Evolutionary conservation across 192 early-diverging fungal species (phyloP), one percentile per base, ranked within the genome.

Genomic region (Coemansia sp.): DNA sequence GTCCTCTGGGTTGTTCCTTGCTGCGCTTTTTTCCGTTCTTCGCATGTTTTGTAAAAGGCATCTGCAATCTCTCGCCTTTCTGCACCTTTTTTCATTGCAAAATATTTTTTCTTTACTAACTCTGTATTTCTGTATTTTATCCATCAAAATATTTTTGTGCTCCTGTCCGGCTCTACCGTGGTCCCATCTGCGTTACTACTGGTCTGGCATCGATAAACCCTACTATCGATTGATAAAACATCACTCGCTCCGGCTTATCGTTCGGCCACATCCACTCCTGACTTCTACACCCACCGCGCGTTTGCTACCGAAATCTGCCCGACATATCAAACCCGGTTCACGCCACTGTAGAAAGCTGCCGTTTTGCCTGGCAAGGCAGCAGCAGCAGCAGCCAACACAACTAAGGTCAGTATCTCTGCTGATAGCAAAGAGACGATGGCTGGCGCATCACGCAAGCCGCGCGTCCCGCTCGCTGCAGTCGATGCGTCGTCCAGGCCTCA

Each of bases 401-500:
- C 32, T 4, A 35, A 32, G 34, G 55, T 17, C 55, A 57, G 55
- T 32, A 57, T 57, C 55, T 14, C 29, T 52, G 14, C 38, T 34
- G 65, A 42, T 43, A 66, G 55, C 65, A n/a, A 66, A 13, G 49
- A 61, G 36, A 62, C 48, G 36, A 79, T 79, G 76, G 65, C 14
- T 45, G 56, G 63, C 14, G 62, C 61, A 7, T 45, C 67, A 10
- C 76, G 57, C 56, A 74, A 79, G 53, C 61, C 76, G 36, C 76
- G 76, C 23, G 32, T 74, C 9, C 71, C 76, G 60, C 65, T 79
- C 5, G 64, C 71, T 25, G 41, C 64, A 0, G 68, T 79, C n/a
- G 68, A 67, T 29, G 61, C 50, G 36, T 38, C 56, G 48, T 57
- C 55, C 29, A 70, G 61, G 63, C 23, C 65, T 7, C 71, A 70